Percentiles rank a stretch among this genome's conserved stretches.
Evolutionary conservation across 345 rosid genomes (phyloP).

Genomic region (Rhodomyrtus tomentosa): DNA sequence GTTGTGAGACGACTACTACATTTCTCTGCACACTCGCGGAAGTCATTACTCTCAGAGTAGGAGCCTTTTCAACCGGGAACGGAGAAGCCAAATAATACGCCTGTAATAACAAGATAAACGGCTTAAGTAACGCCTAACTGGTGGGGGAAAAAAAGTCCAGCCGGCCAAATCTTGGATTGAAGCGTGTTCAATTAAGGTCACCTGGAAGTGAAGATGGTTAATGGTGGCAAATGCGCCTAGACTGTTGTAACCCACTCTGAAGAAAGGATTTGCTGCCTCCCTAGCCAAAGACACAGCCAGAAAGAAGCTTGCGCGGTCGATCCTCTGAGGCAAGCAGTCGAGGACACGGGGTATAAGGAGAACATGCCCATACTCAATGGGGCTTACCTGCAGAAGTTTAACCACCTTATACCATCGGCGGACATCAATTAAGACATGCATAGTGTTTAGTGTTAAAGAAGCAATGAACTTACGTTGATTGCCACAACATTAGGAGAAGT

Average conservation of each 20-base stretch:
- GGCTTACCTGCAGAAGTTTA: slow-evolving; percentile 30
- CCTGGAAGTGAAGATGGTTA: slow-evolving; percentile 44
- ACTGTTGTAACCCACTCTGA: slow-evolving; percentile 54
- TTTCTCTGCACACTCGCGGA: background rate
- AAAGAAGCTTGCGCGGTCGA: slow-evolving; percentile 35
- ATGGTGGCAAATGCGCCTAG: slow-evolving; percentile 41
- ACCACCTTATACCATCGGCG: background rate
- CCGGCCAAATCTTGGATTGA: background rate
- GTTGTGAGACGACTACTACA: slow-evolving; percentile 21
- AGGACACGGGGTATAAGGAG: slow-evolving; percentile 33
- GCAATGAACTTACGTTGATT: slow-evolving; percentile 20
- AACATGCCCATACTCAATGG: slow-evolving; percentile 49
- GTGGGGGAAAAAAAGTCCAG: background rate
- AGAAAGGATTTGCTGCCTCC: slow-evolving; percentile 36
- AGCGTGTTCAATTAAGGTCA: slow-evolving; percentile 11
- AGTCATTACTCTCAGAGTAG: slow-evolving; percentile 15
- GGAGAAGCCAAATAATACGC: slow-evolving; percentile 30
- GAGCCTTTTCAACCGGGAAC: slow-evolving; percentile 32
- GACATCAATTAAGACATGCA: background rate
- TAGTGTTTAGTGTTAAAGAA: background rate
- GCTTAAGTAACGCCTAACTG: background rate
- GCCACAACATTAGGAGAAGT: slow-evolving; percentile 32
- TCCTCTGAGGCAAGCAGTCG: slow-evolving; percentile 44
- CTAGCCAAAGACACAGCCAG: slow-evolving; percentile 38
- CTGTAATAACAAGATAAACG: background rate